phyloP scores from a whole-genome alignment of 257 asterid genomes.

The Solanum lignicaule region DNA sequence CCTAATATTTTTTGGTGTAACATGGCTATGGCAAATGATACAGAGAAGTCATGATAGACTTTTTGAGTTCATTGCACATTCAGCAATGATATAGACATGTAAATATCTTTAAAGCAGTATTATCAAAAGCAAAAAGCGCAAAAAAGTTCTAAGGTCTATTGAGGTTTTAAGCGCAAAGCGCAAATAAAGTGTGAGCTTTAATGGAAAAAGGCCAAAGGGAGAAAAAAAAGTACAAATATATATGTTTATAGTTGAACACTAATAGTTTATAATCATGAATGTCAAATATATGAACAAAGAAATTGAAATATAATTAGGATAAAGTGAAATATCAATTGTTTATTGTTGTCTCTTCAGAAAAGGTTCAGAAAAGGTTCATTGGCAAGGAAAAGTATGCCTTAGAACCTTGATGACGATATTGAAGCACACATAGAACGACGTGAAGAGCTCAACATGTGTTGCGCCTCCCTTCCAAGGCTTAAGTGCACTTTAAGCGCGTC shows the following conservation, averaged over 20 bases:
- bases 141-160: background rate
- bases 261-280: background rate
- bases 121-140: background rate
- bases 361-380: background rate
- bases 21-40: background rate
- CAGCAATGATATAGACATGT: background rate
- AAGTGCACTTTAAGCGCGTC: background rate
- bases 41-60: background rate
- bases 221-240: background rate
- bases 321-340: background rate
- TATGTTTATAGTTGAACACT: background rate
- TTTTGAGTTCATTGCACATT: background rate
- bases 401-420: background rate
- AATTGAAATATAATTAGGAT: background rate
- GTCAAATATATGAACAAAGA: background rate
- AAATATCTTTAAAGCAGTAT: background rate
- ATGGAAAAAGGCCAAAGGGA: background rate
- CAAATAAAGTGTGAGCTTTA: background rate
- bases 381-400: background rate
- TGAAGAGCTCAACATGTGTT: background rate
- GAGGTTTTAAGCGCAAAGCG: background rate
- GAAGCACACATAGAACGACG: background rate
- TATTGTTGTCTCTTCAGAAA: background rate
- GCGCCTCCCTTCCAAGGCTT: background rate
- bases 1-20: background rate